Conservation (phyloP, 2,329 filamentous ascomycete species). For the Xylariaceae sp. region DNA sequence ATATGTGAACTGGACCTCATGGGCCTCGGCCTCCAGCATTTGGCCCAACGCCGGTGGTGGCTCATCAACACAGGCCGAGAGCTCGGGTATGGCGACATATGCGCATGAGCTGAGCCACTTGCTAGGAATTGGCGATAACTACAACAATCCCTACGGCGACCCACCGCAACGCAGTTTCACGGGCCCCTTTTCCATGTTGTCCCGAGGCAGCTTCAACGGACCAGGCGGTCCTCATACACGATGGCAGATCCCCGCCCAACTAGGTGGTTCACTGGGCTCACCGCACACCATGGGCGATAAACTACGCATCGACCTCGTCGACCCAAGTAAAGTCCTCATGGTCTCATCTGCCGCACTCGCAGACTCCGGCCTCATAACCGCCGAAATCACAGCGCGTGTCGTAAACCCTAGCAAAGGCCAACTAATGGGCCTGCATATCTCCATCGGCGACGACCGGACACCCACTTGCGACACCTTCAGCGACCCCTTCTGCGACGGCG, state of each 20-base stretch:
- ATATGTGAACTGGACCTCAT: slow-evolving; percentile 50
- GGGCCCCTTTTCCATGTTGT: slow-evolving; percentile 50
- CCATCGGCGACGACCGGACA: slow-evolving; percentile 41
- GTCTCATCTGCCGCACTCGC: slow-evolving; percentile 41
- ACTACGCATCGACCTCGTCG: slow-evolving; percentile 44
- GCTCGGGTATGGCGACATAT: slow-evolving; percentile 48
- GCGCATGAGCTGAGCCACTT: slow-evolving; percentile 50
- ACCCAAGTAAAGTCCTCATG: slow-evolving; percentile 39
- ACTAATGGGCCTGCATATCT: slow-evolving; percentile 44
- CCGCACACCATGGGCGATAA: slow-evolving; percentile 51
- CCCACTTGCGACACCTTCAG: slow-evolving; percentile 39
- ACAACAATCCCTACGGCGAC: slow-evolving; percentile 47
- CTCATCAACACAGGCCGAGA: slow-evolving; percentile 49
- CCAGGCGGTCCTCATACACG: slow-evolving; percentile 49
- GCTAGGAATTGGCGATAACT: slow-evolving; percentile 49
- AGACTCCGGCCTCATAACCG: slow-evolving; percentile 40
- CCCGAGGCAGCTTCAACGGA: slow-evolving; percentile 47
- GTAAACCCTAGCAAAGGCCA: slow-evolving; percentile 37
- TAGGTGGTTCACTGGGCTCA: slow-evolving; percentile 46
- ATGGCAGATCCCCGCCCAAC: slow-evolving; percentile 46
- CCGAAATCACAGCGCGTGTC: slow-evolving; percentile 43
- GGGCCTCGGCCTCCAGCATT: slow-evolving; percentile 45
- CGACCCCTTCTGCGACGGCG: slow-evolving; percentile 47
- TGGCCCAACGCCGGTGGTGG: slow-evolving; percentile 51
- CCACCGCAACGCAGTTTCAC: slow-evolving; percentile 45